phyloP scores from a whole-genome alignment of 306 rosid genomes.

The Spatholobus suberectus region DNA sequence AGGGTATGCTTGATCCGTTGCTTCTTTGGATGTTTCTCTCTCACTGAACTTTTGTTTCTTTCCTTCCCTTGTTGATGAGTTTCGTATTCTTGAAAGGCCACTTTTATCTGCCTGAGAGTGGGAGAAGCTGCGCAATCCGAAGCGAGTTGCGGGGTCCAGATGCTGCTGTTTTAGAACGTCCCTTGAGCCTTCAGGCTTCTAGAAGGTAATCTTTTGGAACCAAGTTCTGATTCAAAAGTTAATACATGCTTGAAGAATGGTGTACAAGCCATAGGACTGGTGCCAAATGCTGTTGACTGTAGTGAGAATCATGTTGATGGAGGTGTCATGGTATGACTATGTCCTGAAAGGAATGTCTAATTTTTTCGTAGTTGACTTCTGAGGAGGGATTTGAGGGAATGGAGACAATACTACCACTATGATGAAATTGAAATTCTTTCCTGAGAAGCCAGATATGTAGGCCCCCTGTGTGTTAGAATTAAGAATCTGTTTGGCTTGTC shows the following conservation, averaged over 20 bases:
- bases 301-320: slow-evolving; percentile 12
- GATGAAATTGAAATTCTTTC: not conserved
- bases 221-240: not conserved
- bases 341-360: not conserved
- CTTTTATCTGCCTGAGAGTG: slow-evolving; percentile 48
- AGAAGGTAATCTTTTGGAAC: slow-evolving; percentile 54
- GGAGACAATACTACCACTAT: not conserved
- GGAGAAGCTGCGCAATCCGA: slow-evolving; percentile 48
- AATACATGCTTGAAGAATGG: not conserved
- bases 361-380: not conserved
- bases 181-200: slow-evolving; percentile 36
- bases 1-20: slow-evolving; percentile 54
- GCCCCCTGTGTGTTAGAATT: slow-evolving; percentile 10
- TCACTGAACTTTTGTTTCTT: not conserved
- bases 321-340: not conserved
- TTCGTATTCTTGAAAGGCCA: slow-evolving; percentile 36
- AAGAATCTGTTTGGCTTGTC: slow-evolving; percentile 10
- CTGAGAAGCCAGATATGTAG: slow-evolving; percentile 5
- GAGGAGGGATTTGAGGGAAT: not conserved
- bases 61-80: not conserved
- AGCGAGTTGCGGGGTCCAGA: slow-evolving; percentile 52
- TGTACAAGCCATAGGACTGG: slow-evolving; percentile 11
- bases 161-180: slow-evolving; percentile 39
- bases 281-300: not conserved
- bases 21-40: not conserved